These are phyloP conservation scores for Erigeron canadensis DNA, from an alignment of 129 eudicot species.

Conservation along the genomic window DNA sequence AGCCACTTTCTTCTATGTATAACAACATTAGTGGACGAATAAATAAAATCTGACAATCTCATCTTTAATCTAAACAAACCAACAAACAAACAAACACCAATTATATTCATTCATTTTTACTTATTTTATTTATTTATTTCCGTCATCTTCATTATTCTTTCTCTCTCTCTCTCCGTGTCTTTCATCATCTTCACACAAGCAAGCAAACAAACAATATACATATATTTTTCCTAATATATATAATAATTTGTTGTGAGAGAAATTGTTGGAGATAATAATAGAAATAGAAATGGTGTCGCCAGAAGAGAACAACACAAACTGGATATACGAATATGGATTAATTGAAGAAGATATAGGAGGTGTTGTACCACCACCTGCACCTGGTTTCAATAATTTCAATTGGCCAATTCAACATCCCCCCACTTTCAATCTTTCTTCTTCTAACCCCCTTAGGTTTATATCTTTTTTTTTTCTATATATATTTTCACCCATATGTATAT, in stretches of 20 bases:
- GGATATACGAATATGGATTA: constrained; percentile 67
- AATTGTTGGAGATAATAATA: too few relatives aligned
- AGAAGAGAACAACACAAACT: constrained; percentile 51
- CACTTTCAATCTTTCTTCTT: constrained; percentile 43
- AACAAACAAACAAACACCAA: constrained; percentile 13
- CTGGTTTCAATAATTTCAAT: constrained; percentile 47
- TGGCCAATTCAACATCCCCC: constrained; percentile 52
- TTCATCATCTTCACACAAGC: too few relatives aligned
- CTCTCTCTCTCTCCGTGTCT: neutral
- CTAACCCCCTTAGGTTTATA: constrained; percentile 61
- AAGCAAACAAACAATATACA: neutral
- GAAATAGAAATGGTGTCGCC: constrained; percentile 49
- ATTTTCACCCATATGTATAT: neutral
- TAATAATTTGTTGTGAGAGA: too few relatives aligned
- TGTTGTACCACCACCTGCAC: constrained; percentile 12
- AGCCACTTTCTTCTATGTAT: too few relatives aligned
- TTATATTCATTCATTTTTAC: neutral
- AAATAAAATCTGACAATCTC: too few relatives aligned
- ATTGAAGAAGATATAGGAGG: constrained; percentile 54
- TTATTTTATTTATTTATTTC: too few relatives aligned
- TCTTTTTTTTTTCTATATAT: neutral
- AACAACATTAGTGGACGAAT: too few relatives aligned
- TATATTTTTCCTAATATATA: too few relatives aligned
- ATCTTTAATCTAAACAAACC: too few relatives aligned
- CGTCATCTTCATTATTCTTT: constrained; percentile 12